Evolutionary conservation across 2,329 filamentous ascomycete genomes (phyloP).

Genomic region (Blastomyces gilchristii): DNA sequence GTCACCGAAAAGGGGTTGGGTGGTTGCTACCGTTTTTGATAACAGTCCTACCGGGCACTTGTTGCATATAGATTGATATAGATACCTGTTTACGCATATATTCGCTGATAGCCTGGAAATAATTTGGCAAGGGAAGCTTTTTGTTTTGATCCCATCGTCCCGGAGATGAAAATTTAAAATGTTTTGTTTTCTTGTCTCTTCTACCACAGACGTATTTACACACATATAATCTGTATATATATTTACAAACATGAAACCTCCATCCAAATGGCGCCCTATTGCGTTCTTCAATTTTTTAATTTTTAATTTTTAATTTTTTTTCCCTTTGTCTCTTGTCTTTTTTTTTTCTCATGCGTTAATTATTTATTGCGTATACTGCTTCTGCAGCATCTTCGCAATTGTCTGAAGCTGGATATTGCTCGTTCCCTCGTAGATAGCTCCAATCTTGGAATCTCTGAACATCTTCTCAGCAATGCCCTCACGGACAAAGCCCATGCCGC

Average conservation of each 20-base stretch:
- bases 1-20: not conserved
- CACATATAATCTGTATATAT: not conserved
- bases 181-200: not conserved
- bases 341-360: not conserved
- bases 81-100: not conserved
- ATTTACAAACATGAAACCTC: not conserved
- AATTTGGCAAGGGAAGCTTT: too few relatives aligned
- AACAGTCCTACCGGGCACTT: not conserved
- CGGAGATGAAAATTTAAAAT: not conserved
- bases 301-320: not conserved
- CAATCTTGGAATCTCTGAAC: slow-evolving; percentile 96
- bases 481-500: slow-evolving; percentile 95
- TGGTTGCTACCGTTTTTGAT: not conserved
- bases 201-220: not conserved
- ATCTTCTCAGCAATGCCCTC: slow-evolving; percentile 97
- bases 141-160: too few relatives aligned
- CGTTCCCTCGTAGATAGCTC: slow-evolving; percentile 85
- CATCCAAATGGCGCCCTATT: not conserved
- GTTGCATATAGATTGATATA: not conserved
- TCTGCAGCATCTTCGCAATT: slow-evolving; percentile 60
- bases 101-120: not conserved
- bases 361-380: slow-evolving; percentile 51
- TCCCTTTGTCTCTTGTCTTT: not conserved
- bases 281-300: not conserved
- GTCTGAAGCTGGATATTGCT: slow-evolving; percentile 60